Evolutionary conservation across 345 rosid genomes (phyloP).

Genomic region (Clarkia xantiana): DNA sequence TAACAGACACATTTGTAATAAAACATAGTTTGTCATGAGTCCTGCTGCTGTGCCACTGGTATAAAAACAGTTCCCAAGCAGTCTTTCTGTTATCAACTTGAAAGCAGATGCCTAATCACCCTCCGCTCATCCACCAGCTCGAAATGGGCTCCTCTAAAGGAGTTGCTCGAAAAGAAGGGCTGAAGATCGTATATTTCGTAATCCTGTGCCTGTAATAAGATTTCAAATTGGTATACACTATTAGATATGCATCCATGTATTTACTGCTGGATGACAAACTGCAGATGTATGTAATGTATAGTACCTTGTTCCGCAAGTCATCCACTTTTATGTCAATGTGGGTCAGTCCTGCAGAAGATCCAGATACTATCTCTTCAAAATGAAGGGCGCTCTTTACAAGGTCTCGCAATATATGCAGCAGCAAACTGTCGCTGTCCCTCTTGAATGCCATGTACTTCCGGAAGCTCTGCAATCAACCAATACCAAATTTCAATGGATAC

Average conservation of each 20-base stretch:
- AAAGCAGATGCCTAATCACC: slow-evolving; percentile 42
- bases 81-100: slow-evolving; percentile 7
- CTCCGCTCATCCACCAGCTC: slow-evolving; percentile 39
- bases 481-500: not conserved
- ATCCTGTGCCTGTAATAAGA: slow-evolving; percentile 56
- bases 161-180: slow-evolving; percentile 65
- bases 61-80: too few species aligned
- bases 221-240: not conserved
- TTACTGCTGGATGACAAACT: not conserved
- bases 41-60: too few species aligned
- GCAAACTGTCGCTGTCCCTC: slow-evolving; percentile 75
- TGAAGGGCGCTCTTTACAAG: slow-evolving; percentile 65
- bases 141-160: slow-evolving; percentile 56
- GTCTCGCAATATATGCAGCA: slow-evolving; percentile 67
- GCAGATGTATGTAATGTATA: not conserved
- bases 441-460: slow-evolving; percentile 78
- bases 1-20: too few species aligned
- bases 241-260: not conserved
- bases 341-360: slow-evolving; percentile 44
- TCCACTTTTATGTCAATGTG: slow-evolving; percentile 57
- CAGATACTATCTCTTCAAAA: slow-evolving; percentile 75
- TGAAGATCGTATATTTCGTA: slow-evolving; percentile 60
- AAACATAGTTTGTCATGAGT: not conserved
- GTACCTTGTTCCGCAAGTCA: slow-evolving; percentile 68
- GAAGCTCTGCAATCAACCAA: slow-evolving; percentile 54